Evolutionary conservation across 768 basidiomycete species (phyloP).

Genomic region (Termitomyces bulborhizus): DNA sequence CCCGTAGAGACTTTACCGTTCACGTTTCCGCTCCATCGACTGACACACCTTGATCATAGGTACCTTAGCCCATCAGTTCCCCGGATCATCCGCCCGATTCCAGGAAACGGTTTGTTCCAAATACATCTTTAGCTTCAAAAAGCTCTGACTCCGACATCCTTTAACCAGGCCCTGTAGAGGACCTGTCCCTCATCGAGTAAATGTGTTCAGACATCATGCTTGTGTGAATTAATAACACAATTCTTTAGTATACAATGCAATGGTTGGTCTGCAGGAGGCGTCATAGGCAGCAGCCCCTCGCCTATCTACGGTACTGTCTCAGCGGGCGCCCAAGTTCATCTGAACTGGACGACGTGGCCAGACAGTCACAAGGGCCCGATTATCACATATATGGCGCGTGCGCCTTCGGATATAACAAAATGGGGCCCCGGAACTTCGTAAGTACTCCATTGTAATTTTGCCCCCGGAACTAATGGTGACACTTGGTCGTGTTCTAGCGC

Average conservation of each 20-base stretch:
- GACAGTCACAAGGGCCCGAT: conserved; percentile 35
- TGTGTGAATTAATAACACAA: background rate
- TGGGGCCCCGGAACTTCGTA: conserved; percentile 37
- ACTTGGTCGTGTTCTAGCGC: conserved; percentile 20
- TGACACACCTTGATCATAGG: conserved; percentile 3
- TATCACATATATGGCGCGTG: conserved; percentile 42
- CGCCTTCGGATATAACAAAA: conserved; percentile 35
- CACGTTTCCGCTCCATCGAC: background rate
- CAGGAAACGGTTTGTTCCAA: conserved; percentile 22
- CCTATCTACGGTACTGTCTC: conserved; percentile 33
- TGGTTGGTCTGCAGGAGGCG: conserved; percentile 21
- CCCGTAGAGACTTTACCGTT: conserved; percentile 17
- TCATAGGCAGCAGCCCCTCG: conserved; percentile 29
- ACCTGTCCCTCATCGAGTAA: conserved; percentile 30
- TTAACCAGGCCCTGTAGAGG: conserved; percentile 25
- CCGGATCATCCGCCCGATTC: conserved; percentile 31
- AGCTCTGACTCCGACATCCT: background rate
- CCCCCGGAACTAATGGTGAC: background rate
- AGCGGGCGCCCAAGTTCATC: conserved; percentile 29
- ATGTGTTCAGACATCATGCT: background rate
- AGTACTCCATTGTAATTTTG: background rate
- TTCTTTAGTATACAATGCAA: conserved; percentile 26
- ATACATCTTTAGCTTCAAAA: too few relatives aligned
- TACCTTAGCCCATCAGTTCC: conserved; percentile 26
- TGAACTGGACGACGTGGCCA: conserved; percentile 39